Conservation (phyloP, 176 grass and related monocot species). For the Juncus inflexus region DNA sequence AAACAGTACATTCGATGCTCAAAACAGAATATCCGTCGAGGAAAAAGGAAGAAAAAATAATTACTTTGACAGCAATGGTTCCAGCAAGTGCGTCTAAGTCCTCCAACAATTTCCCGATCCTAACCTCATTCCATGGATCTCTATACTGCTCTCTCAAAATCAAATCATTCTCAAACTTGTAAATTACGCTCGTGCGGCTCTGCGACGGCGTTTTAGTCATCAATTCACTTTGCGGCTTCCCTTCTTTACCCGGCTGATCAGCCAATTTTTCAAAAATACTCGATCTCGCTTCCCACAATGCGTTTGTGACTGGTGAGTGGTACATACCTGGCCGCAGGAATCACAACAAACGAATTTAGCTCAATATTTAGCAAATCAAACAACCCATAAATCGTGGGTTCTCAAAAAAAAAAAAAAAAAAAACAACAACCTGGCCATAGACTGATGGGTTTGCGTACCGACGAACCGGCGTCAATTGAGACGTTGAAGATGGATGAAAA, state of each 20-base stretch:
- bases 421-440: slow-evolving; percentile 41
- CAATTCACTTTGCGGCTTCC: slow-evolving; percentile 62
- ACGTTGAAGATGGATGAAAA: slow-evolving; percentile 38
- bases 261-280: slow-evolving; percentile 94
- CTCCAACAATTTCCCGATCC: slow-evolving; percentile 90
- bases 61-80: slow-evolving; percentile 89
- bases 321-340: slow-evolving; percentile 89
- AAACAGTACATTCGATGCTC: background rate
- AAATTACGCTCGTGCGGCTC: slow-evolving; percentile 72
- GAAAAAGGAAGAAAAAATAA: background rate
- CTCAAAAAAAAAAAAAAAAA: too few relatives aligned
- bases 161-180: slow-evolving; percentile 78
- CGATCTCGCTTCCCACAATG: slow-evolving; percentile 84
- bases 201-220: slow-evolving; percentile 68
- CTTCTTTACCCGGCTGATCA: slow-evolving; percentile 39
- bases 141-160: slow-evolving; percentile 86
- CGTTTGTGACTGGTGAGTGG: slow-evolving; percentile 93
- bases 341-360: too few relatives aligned
- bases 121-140: slow-evolving; percentile 81
- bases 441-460: slow-evolving; percentile 73
- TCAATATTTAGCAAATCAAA: too few relatives aligned
- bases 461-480: slow-evolving; percentile 62
- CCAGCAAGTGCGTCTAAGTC: slow-evolving; percentile 95
- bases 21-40: background rate
- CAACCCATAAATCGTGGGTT: too few relatives aligned